Percentiles rank a stretch among this genome's conserved stretches.
These are phyloP conservation scores for Tolypocladium paradoxum DNA, from an alignment of 2,329 filamentous ascomycete species.

Conservation along the genomic window DNA sequence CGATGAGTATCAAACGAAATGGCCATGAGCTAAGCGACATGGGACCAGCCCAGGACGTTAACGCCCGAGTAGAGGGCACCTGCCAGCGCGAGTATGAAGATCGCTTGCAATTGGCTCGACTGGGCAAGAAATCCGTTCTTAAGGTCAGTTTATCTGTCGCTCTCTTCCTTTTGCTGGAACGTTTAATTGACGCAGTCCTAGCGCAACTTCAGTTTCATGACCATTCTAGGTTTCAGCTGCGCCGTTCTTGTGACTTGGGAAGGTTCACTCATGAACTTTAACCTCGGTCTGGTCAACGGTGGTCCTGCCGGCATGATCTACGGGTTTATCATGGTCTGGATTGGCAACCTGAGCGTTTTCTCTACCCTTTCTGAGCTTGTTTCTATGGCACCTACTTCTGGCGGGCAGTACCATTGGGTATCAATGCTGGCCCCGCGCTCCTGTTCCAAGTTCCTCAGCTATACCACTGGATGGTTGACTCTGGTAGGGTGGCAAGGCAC, in stretches of 20 bases:
- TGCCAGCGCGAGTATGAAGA: too few species aligned
- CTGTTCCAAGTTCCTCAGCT: conserved; percentile 42
- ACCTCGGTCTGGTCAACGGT: conserved; percentile 32
- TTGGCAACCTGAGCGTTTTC: conserved; percentile 33
- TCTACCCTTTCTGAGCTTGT: conserved; percentile 28
- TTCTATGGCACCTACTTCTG: conserved; percentile 37
- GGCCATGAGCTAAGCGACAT: too few species aligned
- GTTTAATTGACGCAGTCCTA: too few species aligned
- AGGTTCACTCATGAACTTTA: conserved; percentile 21
- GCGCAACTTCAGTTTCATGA: conserved; percentile 38
- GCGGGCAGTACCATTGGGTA: conserved; percentile 52
- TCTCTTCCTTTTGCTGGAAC: neutral
- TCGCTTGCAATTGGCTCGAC: conserved; percentile 11
- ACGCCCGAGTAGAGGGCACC: too few species aligned
- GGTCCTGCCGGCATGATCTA: conserved; percentile 43
- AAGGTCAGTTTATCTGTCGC: conserved; percentile 6
- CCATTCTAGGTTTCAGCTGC: conserved; percentile 41
- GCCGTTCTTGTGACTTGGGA: conserved; percentile 46
- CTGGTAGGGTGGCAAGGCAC: conserved; percentile 35
- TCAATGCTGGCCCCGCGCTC: conserved; percentile 36
- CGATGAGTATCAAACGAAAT: too few species aligned
- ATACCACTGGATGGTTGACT: conserved; percentile 37
- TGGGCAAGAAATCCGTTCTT: conserved; percentile 19
- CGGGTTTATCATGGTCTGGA: conserved; percentile 36
- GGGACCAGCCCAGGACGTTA: too few species aligned